Base-by-base conservation (phyloP, 108 stramenopile genomes). In the Discostella stelligeroides region DNA sequence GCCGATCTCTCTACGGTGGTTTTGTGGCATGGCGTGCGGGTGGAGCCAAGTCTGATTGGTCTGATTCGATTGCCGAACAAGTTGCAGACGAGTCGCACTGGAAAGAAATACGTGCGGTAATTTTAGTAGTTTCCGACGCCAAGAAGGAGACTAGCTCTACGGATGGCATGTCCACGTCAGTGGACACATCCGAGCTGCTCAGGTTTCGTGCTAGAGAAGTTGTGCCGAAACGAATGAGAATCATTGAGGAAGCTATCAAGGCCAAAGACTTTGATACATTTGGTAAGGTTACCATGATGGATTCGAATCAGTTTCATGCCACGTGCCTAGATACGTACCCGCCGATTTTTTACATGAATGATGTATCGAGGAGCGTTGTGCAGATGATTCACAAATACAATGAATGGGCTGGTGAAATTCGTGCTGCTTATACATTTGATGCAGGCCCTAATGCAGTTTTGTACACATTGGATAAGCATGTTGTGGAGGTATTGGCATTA, bases 331-430 rank as follows among this genome's bases (percentile, higher is more conserved):
- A 99, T 82, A 99, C 98, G n/a, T 99, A 92, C 79, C 98, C 98
- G 50, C 98, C 98, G 23, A 97, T 99, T 62, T 97, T 97, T 77
- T 99, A 99, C 88, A 97, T 99, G 97, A 98, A 98, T 73, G 98
- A 98, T 79, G 70, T 84, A 40, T 88, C 87, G 25, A 68, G 80
- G 30, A 74, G 66, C 51, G 71, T 94, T 45, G 81, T 95, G n/a
- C 78, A 75, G 21, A 68, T 92, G 63, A 84, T 94, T 7, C 92
- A 95, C 78, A 82, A 72, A 59, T 93, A 95, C 83, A 97, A 97
- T 79, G 75, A 73, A 27, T 86, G 84, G 84, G 88, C 92, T 15
- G 88, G 89, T 7, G 81, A 84, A 55, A 84, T 95, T 57, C 81
- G 88, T 27, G 97, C 90, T 17, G 97, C 97, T 24, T 99, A 99